Base-by-base conservation (phyloP, 805 yeast species). In the Candida boidinii region DNA sequence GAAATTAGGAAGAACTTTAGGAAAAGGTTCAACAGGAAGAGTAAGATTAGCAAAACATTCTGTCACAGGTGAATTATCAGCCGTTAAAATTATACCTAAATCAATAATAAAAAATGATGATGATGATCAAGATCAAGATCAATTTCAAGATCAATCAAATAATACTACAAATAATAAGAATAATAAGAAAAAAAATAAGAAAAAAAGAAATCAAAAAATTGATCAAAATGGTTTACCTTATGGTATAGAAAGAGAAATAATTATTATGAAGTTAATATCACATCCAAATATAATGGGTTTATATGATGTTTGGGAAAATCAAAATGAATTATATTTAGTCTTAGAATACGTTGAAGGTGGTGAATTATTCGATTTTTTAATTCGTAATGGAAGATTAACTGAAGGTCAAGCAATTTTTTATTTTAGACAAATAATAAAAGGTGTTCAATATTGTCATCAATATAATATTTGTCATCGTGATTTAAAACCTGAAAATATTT, bases 231-330 rank as follows among this genome's bases (percentile, higher is more conserved):
- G 86, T 1, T 68, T 83, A 37, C 95, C 96, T 3, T 87, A 90
- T 54, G 98, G 98, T 25, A 90, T 92, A 28, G 98, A 92, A 60
- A 73, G 97, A 44, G 98, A 92, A 54, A 94, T 92, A 42, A 88
- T 92, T 46, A 92, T 92, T 46, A 92, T 90, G 98, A 92, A 92
- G 59, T 68, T 92, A 26, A 74, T 92, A 29, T 84, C 92, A 39
- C 97, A 92, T 56, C 86, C 95, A 10, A 90, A 92, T 50, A 92
- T 92, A 17, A 77, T 92, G 73, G 82, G 92, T 17, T 65, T 92
- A 25, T 92, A 87, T 53, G 98, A 92, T 52, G 98, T 92, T 17
- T 92, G 97, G 97, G 98, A 92, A 58, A 90, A 94, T 43, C 79
- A 86, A 43, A 86, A 85, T 50, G 95, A 90, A 39, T 66, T 92